A percentile compares a stretch with the other conserved stretches of the same genome.
Evolutionary conservation across 768 basidiomycete species (phyloP).

Genomic region (Lactarius sp.): DNA sequence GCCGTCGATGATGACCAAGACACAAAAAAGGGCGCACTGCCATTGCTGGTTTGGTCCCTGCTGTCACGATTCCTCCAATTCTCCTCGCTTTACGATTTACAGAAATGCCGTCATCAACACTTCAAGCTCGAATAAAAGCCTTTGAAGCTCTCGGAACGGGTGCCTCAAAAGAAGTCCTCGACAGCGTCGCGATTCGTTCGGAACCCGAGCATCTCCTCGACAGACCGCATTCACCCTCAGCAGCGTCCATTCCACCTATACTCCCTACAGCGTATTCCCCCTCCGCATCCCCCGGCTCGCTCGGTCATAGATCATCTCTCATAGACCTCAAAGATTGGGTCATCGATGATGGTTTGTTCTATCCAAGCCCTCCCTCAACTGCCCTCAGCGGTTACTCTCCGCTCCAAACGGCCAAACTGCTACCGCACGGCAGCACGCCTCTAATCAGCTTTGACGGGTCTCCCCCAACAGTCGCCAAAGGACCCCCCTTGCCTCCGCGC

Average conservation of each 20-base stretch:
- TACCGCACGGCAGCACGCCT: conserved; percentile 31
- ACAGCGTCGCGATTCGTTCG: conserved; percentile 14
- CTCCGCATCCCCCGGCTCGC: conserved; percentile 16
- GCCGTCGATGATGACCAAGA: not conserved
- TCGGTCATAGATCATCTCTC: conserved; percentile 44
- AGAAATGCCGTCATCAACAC: conserved; percentile 20
- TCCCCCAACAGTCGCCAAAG: conserved; percentile 36
- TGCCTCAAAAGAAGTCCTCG: conserved; percentile 18
- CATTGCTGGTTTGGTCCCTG: too few species aligned
- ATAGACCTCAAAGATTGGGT: conserved; percentile 70
- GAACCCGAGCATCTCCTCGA: conserved; percentile 25
- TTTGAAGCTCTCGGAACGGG: conserved; percentile 23
- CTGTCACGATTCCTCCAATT: not conserved
- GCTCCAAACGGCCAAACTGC: not conserved
- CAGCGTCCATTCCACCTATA: conserved; percentile 19
- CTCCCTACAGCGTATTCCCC: conserved; percentile 16
- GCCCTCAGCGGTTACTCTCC: conserved; percentile 2
- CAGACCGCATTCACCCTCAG: conserved; percentile 15
- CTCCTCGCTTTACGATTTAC: not conserved
- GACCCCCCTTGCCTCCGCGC: conserved; percentile 59
- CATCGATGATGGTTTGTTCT: conserved; percentile 49
- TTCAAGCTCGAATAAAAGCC: conserved; percentile 25
- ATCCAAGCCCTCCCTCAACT: not conserved
- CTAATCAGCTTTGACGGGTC: conserved; percentile 50
- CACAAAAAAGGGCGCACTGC: not conserved